phyloP scores from a whole-genome alignment of 179 eudicot species.

The Silene noctiflora region DNA sequence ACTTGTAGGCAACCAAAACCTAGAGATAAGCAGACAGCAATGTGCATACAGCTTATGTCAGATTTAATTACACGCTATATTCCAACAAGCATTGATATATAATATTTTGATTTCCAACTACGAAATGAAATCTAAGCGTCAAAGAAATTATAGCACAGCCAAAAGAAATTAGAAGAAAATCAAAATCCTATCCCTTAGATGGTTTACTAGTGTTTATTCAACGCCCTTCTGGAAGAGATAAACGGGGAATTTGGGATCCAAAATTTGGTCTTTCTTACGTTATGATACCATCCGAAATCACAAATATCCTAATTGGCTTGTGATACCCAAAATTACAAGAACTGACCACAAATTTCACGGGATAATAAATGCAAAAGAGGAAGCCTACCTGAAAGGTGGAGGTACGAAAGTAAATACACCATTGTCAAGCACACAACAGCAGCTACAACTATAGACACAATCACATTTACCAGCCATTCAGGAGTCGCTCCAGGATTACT shows the following conservation, averaged over 20 bases:
- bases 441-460: conserved; percentile 56
- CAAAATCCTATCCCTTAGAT: not conserved
- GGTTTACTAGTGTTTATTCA: not conserved
- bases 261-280: not conserved
- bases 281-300: not conserved
- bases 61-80: not conserved
- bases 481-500: conserved; percentile 86
- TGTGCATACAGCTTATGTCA: too few relatives aligned
- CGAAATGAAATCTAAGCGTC: not conserved
- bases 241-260: not conserved
- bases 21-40: too few relatives aligned
- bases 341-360: not conserved
- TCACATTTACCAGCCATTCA: conserved; percentile 69
- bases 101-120: conserved; percentile 1
- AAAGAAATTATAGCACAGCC: not conserved
- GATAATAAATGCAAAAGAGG: conserved; percentile 16
- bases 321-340: not conserved
- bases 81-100: not conserved
- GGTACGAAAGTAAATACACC: conserved; percentile 86
- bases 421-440: conserved; percentile 66
- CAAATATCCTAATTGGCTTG: not conserved
- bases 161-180: not conserved
- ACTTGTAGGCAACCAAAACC: too few relatives aligned
- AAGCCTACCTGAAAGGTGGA: conserved; percentile 80
- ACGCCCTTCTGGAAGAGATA: not conserved